Base-by-base conservation (phyloP, 2,329 filamentous ascomycete species). In the Microdochium bolleyi region DNA sequence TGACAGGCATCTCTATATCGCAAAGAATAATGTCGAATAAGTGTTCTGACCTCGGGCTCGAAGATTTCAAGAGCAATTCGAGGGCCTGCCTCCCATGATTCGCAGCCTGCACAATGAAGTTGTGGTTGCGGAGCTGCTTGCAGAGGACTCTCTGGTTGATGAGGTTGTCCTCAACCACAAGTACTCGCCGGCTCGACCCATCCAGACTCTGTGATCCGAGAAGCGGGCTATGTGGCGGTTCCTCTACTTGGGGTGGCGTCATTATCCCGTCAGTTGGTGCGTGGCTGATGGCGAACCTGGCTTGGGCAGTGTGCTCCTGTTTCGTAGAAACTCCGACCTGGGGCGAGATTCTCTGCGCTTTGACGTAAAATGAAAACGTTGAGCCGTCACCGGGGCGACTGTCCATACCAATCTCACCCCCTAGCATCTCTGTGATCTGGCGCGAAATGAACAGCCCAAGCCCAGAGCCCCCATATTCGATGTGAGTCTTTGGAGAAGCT, bases 381-480 rank as follows among this genome's bases (percentile, higher is more conserved):
- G 83, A 87, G 1, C 88, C 87, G n/a, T 82, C 77, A 1, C 85
- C 86, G 2, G 80, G 74, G 56, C 82, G 73, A n/a, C 83, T 87
- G 1, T 79, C 74, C 5, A 92, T 85, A 2, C 88, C 88, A 49
- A 94, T 91, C 55, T 88, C 84, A 3, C 89, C 89, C 21, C 88
- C 87, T 64, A 92, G 88, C 11, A 92, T 72, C 63, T 92, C 88
- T 0, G 87, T 89, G n/a, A 94, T 75, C 52, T 88, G 82, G 24
- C 87, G 79, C 37, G 84, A 88, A 57, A 92, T 92, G 66, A 91
- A 92, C 0, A 92, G 73, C 0, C 89, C 89, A 1, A 94, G 75
- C 0, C 89, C 89, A 0, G 84, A 88, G 0, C 89, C 89, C 22
- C 88, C 89, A 58, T 92, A 91, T 59, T 89, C 83, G 16, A 89